Evolutionary conservation across 1,139 yeast genomes (phyloP), one percentile per base, ranked within the genome.

Genomic region (Torulaspora pretoriensis): DNA sequence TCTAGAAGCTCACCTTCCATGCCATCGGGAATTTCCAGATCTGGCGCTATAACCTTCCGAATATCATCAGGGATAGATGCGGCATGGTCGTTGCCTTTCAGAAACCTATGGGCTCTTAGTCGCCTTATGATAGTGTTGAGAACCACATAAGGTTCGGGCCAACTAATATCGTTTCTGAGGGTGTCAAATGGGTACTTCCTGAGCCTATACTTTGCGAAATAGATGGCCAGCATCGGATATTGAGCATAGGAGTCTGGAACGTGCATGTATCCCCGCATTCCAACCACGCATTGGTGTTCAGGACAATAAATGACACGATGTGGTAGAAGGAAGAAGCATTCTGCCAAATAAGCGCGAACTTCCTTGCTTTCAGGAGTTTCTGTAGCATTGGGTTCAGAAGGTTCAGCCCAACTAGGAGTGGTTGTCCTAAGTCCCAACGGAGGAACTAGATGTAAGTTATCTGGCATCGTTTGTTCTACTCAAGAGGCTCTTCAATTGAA

Each of bases 141-240:
- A 9, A 39, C 42, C 42, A 39, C 32, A 33, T 39, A 39, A 12
- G 42, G 32, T 33, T 33, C 38, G 12, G 43, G 43, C 43, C 43
- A 40, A 14, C 5, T 17, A 12, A 40, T 14, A 13, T 32, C 33
- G 33, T 17, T 16, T 17, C 33, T 38, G 8, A 32, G 38, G 6
- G 8, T 19, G 24, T 40, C 38, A 26, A 13, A 40, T 12, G 38
- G 43, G 32, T 25, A 28, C 14, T 40, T 40, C 34, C 31, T 40
- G 23, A 40, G 27, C 22, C 33, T 26, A 27, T 25, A 32, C 33
- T 33, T 34, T 12, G 36, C 38, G 28, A 32, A 26, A 14, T 32
- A 33, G 26, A 40, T 40, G 34, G 35, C 28, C 38, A 40, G 36
- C 27, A 34, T 5, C 14, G 43, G 43, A 10, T 40, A 40, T 9